Percentiles rank a stretch among this genome's conserved stretches.
Evolutionary conservation across 1,139 yeast genomes (phyloP).

Genomic region (Hanseniaspora sp.): DNA sequence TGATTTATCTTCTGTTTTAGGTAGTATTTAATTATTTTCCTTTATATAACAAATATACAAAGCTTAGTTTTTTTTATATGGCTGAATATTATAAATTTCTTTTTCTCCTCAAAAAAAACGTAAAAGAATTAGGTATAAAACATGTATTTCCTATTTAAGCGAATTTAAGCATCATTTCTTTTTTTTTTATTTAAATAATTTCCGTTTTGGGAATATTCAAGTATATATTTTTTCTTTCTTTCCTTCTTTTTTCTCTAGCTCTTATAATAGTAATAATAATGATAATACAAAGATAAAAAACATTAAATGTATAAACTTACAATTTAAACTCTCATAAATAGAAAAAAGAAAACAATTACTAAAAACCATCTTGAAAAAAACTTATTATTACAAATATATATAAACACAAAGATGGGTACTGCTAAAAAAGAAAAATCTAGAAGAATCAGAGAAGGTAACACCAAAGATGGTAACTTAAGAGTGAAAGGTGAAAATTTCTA

Average conservation of each 20-base stretch:
- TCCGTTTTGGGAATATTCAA: not conserved
- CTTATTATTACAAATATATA: not conserved
- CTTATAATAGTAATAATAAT: not conserved
- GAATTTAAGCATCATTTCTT: not conserved
- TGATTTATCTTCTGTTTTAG: conserved; percentile 38
- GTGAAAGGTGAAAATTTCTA: conserved; percentile 96
- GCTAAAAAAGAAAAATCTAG: conserved; percentile 84
- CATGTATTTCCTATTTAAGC: not conserved
- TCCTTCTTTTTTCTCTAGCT: not conserved
- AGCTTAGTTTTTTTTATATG: not conserved
- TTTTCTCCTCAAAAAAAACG: not conserved
- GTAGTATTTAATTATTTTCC: not conserved
- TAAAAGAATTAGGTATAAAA: no score
- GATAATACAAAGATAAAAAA: not conserved
- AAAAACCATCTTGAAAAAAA: not conserved
- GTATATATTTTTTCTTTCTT: not conserved
- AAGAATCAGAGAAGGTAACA: conserved; percentile 69
- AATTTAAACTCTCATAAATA: not conserved
- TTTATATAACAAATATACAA: not conserved
- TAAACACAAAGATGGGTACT: conserved; percentile 56
- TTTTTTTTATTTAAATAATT: not conserved
- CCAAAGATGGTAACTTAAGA: conserved; percentile 80
- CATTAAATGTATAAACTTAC: not conserved
- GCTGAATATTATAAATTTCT: not conserved
- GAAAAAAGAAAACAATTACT: not conserved